Conservation (phyloP, 2,329 filamentous ascomycete species). For the Blumeria hordei region DNA sequence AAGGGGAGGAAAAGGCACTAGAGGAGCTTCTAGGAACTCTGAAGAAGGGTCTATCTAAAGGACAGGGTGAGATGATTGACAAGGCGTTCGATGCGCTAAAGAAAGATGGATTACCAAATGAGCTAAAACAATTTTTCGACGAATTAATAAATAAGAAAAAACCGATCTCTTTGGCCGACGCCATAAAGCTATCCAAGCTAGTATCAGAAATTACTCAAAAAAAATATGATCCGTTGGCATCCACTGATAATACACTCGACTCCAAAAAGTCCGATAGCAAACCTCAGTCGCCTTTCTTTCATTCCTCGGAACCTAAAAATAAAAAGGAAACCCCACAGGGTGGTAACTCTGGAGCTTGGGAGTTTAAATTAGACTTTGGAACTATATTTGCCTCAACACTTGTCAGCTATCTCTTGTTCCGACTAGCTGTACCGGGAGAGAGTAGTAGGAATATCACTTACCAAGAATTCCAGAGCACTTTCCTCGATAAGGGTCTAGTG, state of each 20-base stretch:
- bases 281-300: conserved; percentile 3
- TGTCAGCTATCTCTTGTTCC: conserved; percentile 36
- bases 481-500: conserved; percentile 86
- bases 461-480: conserved; percentile 86
- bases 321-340: conserved; percentile 7
- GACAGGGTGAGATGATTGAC: conserved; percentile 34
- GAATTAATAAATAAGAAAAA: conserved; percentile 8
- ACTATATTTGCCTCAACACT: conserved; percentile 25
- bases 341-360: conserved; percentile 7
- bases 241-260: not conserved
- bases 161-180: conserved; percentile 9
- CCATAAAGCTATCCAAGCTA: conserved; percentile 15
- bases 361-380: conserved; percentile 13
- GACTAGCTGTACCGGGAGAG: conserved; percentile 40
- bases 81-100: conserved; percentile 37
- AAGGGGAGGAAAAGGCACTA: conserved; percentile 32
- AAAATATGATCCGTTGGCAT: conserved; percentile 10
- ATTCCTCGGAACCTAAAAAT: not conserved
- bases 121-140: conserved; percentile 19
- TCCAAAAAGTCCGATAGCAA: conserved; percentile 12
- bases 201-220: conserved; percentile 14
- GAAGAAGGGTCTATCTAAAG: conserved; percentile 32
- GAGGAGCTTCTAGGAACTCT: conserved; percentile 30
- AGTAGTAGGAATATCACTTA: conserved; percentile 69
- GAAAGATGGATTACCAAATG: conserved; percentile 42